Evolutionary conservation across 352 stramenopile genomes (phyloP), one percentile per base, ranked within the genome.

Genomic region (Globisporangium mamillatum): DNA sequence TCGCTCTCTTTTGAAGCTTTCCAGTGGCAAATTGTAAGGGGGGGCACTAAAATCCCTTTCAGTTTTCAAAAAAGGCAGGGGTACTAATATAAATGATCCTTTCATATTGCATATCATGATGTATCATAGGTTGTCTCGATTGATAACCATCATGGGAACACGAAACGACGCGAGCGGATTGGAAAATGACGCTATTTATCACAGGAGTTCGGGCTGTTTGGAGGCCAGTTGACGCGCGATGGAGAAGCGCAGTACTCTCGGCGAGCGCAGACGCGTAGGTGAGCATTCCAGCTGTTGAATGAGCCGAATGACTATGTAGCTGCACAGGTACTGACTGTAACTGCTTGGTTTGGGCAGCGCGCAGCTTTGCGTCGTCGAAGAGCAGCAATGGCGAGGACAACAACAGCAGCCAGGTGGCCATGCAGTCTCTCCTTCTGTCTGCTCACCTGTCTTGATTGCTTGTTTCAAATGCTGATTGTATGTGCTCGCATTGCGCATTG

Each of bases 401-500:
- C 71, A 82, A 80, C 64, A 36, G 41, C 64, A 63, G 34, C 27
- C n/a, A 64, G 69, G 52, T 60, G 46, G 46, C 2, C 62, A 59
- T 69, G 36, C 22, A 44, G 16, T 61, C 60, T 60, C 60, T 79
- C 29, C 4, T 27, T 41, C 24, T n/a, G 8, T 25, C 1, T 8
- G 18, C 22, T 3, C 9, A 14, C 0, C 32, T 9, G 32, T 10
- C 10, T 14, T 41, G 53, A 14, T 41, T 38, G 12, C 4, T 25
- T 60, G 10, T 27, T 60, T 9, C 2, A 10, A 0, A 8, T 41
- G 54, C 14, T 32, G 14, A 18, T 60, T 25, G 27, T 32, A 32
- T 32, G 27, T 32, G 27, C 27, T 32, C 16, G 16, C 16, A 16
- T n/a, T 5, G 14, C 44, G 0, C 18, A 4, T 22, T 52, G 18